Evolutionary conservation across 306 rosid species (phyloP).

Genomic region (Canavalia ensiformis): DNA sequence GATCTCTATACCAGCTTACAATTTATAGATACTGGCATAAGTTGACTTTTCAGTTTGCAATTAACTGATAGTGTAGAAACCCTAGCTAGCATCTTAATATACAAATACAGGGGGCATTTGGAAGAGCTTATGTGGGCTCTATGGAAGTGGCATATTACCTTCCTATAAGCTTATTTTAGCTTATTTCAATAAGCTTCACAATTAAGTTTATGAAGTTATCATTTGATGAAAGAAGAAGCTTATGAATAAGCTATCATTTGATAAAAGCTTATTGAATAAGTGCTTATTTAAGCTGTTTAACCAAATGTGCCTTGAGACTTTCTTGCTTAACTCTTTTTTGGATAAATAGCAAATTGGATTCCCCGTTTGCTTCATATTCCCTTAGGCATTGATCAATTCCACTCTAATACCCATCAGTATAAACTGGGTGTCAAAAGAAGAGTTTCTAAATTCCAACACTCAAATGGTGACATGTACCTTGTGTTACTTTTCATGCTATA

Average conservation of each 20-base stretch:
- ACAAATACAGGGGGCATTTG: background rate
- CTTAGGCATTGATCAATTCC: background rate
- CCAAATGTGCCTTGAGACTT: background rate
- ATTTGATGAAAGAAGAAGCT: background rate
- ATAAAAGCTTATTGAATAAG: background rate
- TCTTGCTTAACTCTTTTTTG: constrained; percentile 23
- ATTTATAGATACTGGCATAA: background rate
- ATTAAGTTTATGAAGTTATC: background rate
- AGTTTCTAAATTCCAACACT: constrained; percentile 21
- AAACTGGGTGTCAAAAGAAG: constrained; percentile 2
- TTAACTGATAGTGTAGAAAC: background rate
- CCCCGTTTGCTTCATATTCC: constrained; percentile 18
- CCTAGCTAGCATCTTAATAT: background rate
- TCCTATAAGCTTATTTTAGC: background rate
- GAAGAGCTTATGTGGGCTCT: background rate
- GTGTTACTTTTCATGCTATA: constrained; percentile 34
- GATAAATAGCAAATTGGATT: constrained; percentile 10
- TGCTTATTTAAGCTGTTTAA: background rate
- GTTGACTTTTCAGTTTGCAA: constrained; percentile 35
- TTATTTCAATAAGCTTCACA: background rate
- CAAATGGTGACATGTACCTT: background rate
- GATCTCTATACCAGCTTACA: background rate
- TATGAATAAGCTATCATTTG: background rate
- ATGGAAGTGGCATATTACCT: background rate
- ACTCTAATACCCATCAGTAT: background rate